These are phyloP conservation scores for Rhynchospora pubera DNA, from an alignment of 176 grass and related monocot species.

Conservation along the genomic window DNA sequence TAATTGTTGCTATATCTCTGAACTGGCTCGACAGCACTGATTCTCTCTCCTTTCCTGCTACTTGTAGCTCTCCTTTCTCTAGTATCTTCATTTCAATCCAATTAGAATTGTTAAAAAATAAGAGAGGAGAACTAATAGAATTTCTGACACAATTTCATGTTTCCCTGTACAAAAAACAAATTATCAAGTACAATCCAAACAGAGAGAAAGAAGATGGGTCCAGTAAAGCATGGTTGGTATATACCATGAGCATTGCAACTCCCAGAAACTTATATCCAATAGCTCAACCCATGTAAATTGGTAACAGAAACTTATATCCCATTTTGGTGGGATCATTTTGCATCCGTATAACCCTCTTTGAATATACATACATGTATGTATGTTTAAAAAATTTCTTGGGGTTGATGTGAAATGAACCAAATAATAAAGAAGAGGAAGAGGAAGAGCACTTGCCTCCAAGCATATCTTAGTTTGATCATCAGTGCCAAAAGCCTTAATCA, in stretches of 20 bases:
- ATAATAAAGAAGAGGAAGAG: too few species aligned
- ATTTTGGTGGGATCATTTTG: too few species aligned
- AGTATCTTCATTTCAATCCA: constrained; percentile 36
- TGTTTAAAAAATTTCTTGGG: neutral
- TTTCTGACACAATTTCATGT: neutral
- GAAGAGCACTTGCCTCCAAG: constrained; percentile 44
- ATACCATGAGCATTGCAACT: neutral
- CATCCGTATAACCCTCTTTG: neutral
- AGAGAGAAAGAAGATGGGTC: neutral
- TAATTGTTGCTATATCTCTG: constrained; percentile 85
- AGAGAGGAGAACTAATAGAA: neutral
- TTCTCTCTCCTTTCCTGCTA: constrained; percentile 92
- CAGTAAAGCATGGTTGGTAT: neutral
- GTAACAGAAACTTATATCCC: neutral
- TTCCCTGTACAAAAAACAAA: neutral
- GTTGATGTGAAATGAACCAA: neutral
- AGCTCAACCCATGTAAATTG: neutral
- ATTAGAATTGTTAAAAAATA: neutral
- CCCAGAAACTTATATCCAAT: neutral
- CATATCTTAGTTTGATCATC: constrained; percentile 70
- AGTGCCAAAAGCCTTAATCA: constrained; percentile 61
- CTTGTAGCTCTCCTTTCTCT: constrained; percentile 97
- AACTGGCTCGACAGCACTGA: constrained; percentile 76
- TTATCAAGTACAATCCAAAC: neutral
- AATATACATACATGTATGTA: neutral